Conservation (phyloP, 2,329 filamentous ascomycete genomes). For the Clarireedia hainanense region DNA sequence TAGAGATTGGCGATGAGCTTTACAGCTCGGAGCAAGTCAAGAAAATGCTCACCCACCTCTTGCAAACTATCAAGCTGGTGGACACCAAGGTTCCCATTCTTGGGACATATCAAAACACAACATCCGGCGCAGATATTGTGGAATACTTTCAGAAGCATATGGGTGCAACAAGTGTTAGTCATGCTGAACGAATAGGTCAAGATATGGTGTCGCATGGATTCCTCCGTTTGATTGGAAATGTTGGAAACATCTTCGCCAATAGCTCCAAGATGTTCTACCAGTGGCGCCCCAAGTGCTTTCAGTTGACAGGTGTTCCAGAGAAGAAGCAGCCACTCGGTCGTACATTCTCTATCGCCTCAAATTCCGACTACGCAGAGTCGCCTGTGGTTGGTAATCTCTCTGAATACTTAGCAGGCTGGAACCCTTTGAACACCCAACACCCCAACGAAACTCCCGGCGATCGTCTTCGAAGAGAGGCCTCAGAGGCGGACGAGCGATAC, state of each 20-base stretch:
- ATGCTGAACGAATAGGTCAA: constrained; percentile 91
- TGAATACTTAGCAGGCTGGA: constrained; percentile 89
- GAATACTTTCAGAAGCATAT: constrained; percentile 90
- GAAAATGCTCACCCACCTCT: constrained; percentile 78
- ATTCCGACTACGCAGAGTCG: constrained; percentile 58
- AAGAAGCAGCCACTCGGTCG: constrained; percentile 69
- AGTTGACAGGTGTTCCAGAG: constrained; percentile 78
- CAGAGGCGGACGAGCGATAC: constrained; percentile 88
- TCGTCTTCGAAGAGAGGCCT: constrained; percentile 78
- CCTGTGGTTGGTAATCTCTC: constrained; percentile 75
- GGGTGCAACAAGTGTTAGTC: constrained; percentile 74
- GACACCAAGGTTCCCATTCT: constrained; percentile 95
- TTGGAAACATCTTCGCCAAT: constrained; percentile 93
- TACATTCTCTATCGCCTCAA: constrained; percentile 63
- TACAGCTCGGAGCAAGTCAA: constrained; percentile 84
- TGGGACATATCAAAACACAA: constrained; percentile 90
- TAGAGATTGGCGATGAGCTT: constrained; percentile 84
- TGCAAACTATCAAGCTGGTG: constrained; percentile 76
- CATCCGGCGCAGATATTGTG: constrained; percentile 84
- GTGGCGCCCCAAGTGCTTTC: constrained; percentile 89
- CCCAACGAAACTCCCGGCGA: constrained; percentile 92
- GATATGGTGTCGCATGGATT: constrained; percentile 83
- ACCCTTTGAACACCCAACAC: constrained; percentile 78
- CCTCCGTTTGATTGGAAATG: constrained; percentile 83
- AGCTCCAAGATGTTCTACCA: constrained; percentile 97